Base-by-base conservation (phyloP, 805 yeast genomes). In the Yamadazyma kitorensis region DNA sequence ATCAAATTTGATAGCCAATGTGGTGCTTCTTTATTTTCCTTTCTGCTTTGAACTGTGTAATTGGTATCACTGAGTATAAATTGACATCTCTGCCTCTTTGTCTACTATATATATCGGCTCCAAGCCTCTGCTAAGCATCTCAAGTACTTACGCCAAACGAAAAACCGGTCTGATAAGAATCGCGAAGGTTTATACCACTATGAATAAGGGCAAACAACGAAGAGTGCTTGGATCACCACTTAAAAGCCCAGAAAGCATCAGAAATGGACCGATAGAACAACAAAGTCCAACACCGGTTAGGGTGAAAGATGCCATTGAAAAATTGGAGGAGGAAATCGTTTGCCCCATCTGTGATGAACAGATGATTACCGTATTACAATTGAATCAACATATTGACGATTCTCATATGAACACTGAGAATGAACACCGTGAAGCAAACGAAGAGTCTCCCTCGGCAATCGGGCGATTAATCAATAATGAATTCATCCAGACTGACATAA, bases 291-390 rank as follows among this genome's bases (percentile, higher is more conserved):
- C 29, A 4, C 24, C 27, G 5, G 16, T 29, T 10, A n/a, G 17
- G 10, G 21, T 15, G 8, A 17, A n/a, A n/a, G n/a, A n/a, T n/a
- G 13, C 6, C 17, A 22, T 16, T 20, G 25, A 27, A 3, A 13
- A 13, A 23, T 15, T 20, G 4, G 32, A 36, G 12, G 13, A 21
- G 7, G 40, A 39, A 10, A 29, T 49, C 19, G 20, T 33, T 12
- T 86, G 95, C 48, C 95, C 95, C 1, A 80, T 86, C 1, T 86
- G 95, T 50, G 56, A 63, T 10, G 82, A 78, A 38, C 31, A 55
- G 2, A 78, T 82, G 80, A 56, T 74, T 5, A 68, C 73, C 5
- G 54, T 80, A 24, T 32, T 45, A 11, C 81, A 75, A 40, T 61
- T 86, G 37, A 84, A 84, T 52, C 64, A 68, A 27, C 96, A 86